Evolutionary conservation across 352 stramenopile species (phyloP), one percentile per base, ranked within the genome.

Genomic region (Elongisporangium senticosum): DNA sequence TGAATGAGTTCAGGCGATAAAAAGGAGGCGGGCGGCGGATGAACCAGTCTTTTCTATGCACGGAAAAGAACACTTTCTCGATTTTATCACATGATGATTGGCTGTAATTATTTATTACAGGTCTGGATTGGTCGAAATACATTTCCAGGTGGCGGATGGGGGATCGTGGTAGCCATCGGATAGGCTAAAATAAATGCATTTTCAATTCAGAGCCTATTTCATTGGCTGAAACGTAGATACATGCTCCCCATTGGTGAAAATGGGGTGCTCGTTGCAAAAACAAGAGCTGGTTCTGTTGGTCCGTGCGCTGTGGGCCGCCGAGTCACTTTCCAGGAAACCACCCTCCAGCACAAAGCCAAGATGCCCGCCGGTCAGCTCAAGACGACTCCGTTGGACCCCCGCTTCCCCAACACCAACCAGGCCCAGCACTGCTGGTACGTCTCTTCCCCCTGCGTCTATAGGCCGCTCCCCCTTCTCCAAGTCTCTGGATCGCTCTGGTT

Each of bases 321-420:
- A 37, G 23, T 39, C 49, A 56, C 62, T 33, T 54, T 58, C 33
- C 33, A 43, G 33, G 33, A 43, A 43, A 43, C 33, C 33, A 37
- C 26, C 26, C 26, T 37, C 26, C 26, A 37, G 26, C 26, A 43
- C 33, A 43, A 43, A 43, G 33, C 33, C 33, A 43, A 43, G 33
- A 87, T 87, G 79, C 74, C 76, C 40, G 65, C 67, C 64, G 82
- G 82, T 72, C 39, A 67, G 59, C 73, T 90, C 58, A 90, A 90
- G 77, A 94, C 86, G 56, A 93, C 86, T 57, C 86, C 86, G 56
- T 63, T 91, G 61, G 86, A 95, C 77, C 77, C 83, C 24, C 82
- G 86, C 23, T 95, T 95, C 79, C 86, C 86, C 39, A 95, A 93
- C 77, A 66, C 73, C 64, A 95, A 95, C 77, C 86, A 95, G 78